phyloP scores from a whole-genome alignment of 2,329 filamentous ascomycete genomes.

The Cercospora sojina region DNA sequence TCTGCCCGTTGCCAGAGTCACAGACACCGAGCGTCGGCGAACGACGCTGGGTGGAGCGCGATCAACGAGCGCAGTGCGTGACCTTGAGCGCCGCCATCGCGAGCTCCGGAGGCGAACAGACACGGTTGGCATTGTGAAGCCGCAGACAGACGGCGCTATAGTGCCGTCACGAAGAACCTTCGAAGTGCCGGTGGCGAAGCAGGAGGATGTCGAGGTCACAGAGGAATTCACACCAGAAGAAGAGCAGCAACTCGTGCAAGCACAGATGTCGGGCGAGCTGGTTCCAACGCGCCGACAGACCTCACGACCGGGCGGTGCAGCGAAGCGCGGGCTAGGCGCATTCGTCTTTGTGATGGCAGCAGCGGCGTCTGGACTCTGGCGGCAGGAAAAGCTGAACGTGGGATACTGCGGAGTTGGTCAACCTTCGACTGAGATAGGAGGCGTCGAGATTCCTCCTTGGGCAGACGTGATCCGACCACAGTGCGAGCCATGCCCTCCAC shows the following conservation, averaged over 20 bases:
- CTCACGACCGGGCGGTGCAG: conserved; percentile 46
- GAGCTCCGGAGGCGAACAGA: conserved; percentile 46
- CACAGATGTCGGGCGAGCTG: conserved; percentile 54
- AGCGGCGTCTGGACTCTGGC: conserved; percentile 77
- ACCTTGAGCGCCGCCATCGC: conserved; percentile 45
- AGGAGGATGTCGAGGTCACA: conserved; percentile 56
- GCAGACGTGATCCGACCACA: conserved; percentile 69
- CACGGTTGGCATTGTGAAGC: conserved; percentile 44
- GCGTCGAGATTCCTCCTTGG: conserved; percentile 70
- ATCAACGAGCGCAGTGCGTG: conserved; percentile 36
- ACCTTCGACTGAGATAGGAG: conserved; percentile 58
- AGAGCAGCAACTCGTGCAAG: conserved; percentile 73
- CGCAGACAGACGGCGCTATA: conserved; percentile 54
- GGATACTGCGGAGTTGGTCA: conserved; percentile 86
- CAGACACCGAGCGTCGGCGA: conserved; percentile 59
- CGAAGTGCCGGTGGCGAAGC: conserved; percentile 54
- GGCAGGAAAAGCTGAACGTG: conserved; percentile 93
- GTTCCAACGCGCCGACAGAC: conserved; percentile 43
- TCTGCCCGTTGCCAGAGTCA: conserved; percentile 39
- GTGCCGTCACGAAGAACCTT: conserved; percentile 59
- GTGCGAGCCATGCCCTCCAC: conserved; percentile 85
- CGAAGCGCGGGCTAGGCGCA: conserved; percentile 65
- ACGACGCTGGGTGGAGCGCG: conserved; percentile 48
- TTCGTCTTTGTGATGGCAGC: conserved; percentile 69
- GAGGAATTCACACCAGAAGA: conserved; percentile 96